These are phyloP conservation scores for Calonectria pauciramosa DNA, from an alignment of 2,329 filamentous ascomycete genomes.

Conservation along the genomic window DNA sequence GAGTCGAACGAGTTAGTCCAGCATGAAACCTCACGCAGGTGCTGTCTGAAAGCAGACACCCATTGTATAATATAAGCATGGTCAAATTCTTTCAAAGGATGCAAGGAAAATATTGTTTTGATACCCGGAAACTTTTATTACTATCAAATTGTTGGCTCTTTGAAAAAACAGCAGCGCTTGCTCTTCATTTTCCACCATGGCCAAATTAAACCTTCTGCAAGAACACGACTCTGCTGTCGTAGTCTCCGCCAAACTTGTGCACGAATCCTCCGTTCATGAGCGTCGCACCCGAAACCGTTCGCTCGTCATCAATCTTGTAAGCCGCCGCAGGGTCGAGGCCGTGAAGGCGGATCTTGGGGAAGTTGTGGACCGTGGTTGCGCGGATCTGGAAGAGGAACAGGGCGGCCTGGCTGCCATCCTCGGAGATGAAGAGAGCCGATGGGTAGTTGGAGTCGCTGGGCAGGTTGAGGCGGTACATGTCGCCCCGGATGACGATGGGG, in stretches of 20 bases:
- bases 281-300: slow-evolving; percentile 68
- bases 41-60: no score
- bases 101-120: not conserved
- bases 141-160: not conserved
- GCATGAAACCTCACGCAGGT: not conserved
- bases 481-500: slow-evolving; percentile 69
- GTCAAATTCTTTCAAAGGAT: not conserved
- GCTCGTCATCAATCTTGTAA: slow-evolving; percentile 67
- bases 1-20: not conserved
- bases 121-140: not conserved
- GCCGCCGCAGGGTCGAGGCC: slow-evolving; percentile 67
- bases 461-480: slow-evolving; percentile 70
- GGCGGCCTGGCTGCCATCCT: slow-evolving; percentile 63
- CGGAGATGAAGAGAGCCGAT: slow-evolving; percentile 70
- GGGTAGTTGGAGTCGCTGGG: slow-evolving; percentile 74
- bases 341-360: slow-evolving; percentile 66
- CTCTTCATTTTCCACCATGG: not conserved
- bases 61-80: not conserved
- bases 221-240: slow-evolving; percentile 69
- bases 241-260: slow-evolving; percentile 65
- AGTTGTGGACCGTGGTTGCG: slow-evolving; percentile 63
- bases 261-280: slow-evolving; percentile 75
- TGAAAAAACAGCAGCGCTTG: not conserved
- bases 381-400: slow-evolving; percentile 73
- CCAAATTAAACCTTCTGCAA: slow-evolving; percentile 56